Percentiles rank a stretch among this genome's conserved stretches.
These are phyloP conservation scores for Cajanus cajan DNA, from an alignment of 306 rosid genomes.

Conservation along the genomic window DNA sequence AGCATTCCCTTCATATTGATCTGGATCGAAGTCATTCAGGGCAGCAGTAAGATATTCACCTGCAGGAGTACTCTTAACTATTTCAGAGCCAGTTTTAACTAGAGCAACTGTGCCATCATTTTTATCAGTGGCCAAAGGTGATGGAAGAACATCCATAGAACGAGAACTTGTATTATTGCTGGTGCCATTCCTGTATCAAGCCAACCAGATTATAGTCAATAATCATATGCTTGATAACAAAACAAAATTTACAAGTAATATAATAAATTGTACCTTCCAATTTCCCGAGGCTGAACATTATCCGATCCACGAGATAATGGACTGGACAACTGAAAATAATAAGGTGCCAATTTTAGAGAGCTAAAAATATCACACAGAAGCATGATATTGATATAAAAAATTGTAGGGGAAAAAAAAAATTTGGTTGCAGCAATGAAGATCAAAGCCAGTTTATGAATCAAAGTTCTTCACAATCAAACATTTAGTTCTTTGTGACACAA, in stretches of 20 bases:
- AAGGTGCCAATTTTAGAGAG: slow-evolving; percentile 34
- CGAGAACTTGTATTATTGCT: slow-evolving; percentile 42
- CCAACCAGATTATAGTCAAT: slow-evolving; percentile 30
- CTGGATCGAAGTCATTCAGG: slow-evolving; percentile 89
- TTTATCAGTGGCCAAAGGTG: slow-evolving; percentile 57
- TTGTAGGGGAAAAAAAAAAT: background rate
- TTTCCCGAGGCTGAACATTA: slow-evolving; percentile 65
- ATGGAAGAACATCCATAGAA: slow-evolving; percentile 60
- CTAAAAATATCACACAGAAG: slow-evolving; percentile 16
- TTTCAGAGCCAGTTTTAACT: slow-evolving; percentile 74
- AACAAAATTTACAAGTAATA: slow-evolving; percentile 17
- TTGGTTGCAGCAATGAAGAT: background rate
- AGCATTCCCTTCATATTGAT: slow-evolving; percentile 92
- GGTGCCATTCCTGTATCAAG: slow-evolving; percentile 58
- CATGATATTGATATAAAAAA: slow-evolving; percentile 13
- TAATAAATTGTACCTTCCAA: slow-evolving; percentile 51
- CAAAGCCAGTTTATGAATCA: background rate
- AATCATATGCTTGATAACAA: slow-evolving; percentile 13
- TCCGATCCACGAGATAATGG: slow-evolving; percentile 56
- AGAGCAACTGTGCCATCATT: slow-evolving; percentile 81
- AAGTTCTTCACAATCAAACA: background rate
- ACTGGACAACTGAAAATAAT: slow-evolving; percentile 63
- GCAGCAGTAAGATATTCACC: slow-evolving; percentile 99
- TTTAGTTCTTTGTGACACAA: background rate
- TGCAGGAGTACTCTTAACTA: slow-evolving; percentile 82